Percentiles rank a stretch among this genome's conserved stretches.
Evolutionary conservation across 2,329 filamentous ascomycete genomes (phyloP).

Genomic region (Fusarium secorum): DNA sequence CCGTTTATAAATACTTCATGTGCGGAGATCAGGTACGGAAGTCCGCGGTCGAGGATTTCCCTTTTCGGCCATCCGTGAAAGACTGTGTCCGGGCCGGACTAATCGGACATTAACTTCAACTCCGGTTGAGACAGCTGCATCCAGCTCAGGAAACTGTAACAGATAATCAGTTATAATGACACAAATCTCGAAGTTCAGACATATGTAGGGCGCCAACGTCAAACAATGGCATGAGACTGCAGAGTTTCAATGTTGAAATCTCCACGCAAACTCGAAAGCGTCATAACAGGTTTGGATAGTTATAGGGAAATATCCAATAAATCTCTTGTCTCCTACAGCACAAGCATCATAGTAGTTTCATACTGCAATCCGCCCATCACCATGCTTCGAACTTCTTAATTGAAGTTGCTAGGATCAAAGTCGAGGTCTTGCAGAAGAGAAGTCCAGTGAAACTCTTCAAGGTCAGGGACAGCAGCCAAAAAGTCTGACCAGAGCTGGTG

Average conservation of each 20-base stretch:
- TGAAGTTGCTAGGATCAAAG: background rate
- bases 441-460: background rate
- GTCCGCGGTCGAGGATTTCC: background rate
- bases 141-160: background rate
- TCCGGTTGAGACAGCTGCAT: background rate
- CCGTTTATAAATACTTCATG: background rate
- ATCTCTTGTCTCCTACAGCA: background rate
- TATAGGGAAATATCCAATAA: background rate
- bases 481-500: constrained; percentile 9
- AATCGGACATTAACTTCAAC: background rate
- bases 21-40: background rate
- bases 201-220: fast-evolving
- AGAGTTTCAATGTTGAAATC: too few species aligned
- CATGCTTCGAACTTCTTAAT: background rate
- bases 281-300: background rate
- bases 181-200: too few species aligned
- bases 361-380: too few species aligned
- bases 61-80: background rate
- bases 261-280: too few species aligned
- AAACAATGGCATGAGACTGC: background rate
- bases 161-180: too few species aligned
- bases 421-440: background rate
- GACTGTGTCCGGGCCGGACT: background rate
- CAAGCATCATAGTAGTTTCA: background rate
- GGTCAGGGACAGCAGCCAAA: background rate